Percentiles rank a stretch among this genome's conserved stretches.
Evolutionary conservation across 2,329 filamentous ascomycete species (phyloP).

Genomic region (Colletotrichum chrysophilum): DNA sequence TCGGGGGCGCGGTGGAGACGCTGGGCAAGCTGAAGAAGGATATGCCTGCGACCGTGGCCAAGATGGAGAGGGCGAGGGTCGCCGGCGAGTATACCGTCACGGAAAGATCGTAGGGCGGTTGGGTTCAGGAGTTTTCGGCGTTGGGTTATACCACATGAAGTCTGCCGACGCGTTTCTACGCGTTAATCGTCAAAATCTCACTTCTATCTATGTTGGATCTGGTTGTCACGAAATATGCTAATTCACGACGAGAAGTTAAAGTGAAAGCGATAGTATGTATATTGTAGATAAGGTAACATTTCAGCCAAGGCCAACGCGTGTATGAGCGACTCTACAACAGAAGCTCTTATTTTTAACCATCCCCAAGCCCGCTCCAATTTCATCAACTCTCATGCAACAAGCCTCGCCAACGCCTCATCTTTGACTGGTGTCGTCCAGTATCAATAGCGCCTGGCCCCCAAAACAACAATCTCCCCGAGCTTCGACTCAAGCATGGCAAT

Average conservation of each 20-base stretch:
- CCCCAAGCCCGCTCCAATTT: background rate
- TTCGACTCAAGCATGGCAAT: background rate
- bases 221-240: background rate
- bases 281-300: background rate
- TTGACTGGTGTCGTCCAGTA: slow-evolving; percentile 13
- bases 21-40: slow-evolving; percentile 61
- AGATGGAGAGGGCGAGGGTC: slow-evolving; percentile 67
- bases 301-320: background rate
- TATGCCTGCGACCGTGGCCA: slow-evolving; percentile 67
- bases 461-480: background rate
- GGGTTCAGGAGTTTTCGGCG: background rate
- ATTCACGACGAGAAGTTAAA: background rate
- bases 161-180: background rate
- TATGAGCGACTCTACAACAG: slow-evolving; percentile 11
- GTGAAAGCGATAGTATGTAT: slow-evolving; percentile 15
- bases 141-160: background rate
- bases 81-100: slow-evolving; percentile 63
- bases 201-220: background rate
- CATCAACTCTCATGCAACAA: slow-evolving; percentile 4
- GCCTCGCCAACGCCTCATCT: slow-evolving; percentile 18
- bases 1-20: slow-evolving; percentile 52
- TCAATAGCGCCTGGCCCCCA: slow-evolving; percentile 18
- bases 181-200: background rate
- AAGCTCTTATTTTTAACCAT: slow-evolving; percentile 20
- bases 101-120: slow-evolving; percentile 27